phyloP scores from a whole-genome alignment of 1,139 yeast species.

The Entelexis paramagnoliae region DNA sequence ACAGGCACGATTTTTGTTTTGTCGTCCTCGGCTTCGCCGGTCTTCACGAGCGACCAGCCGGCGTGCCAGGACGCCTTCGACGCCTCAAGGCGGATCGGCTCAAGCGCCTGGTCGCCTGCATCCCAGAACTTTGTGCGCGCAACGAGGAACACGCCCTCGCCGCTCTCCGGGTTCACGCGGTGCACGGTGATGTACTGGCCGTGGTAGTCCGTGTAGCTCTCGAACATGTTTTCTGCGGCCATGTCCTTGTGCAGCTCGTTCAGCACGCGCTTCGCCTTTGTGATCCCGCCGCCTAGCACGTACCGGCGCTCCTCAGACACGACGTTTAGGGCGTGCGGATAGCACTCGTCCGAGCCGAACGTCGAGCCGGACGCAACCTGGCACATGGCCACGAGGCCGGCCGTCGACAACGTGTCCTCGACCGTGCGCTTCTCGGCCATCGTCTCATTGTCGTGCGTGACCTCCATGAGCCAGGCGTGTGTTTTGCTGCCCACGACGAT shows the following conservation, averaged over 20 bases:
- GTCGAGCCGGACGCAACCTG: conserved; percentile 92
- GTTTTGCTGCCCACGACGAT: conserved; percentile 39
- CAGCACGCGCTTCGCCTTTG: conserved; percentile 53
- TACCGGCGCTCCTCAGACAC: conserved; percentile 70
- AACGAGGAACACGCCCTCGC: conserved; percentile 78
- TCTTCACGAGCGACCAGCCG: conserved; percentile 21
- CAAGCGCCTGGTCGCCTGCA: conserved; percentile 28
- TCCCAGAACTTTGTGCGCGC: conserved; percentile 68
- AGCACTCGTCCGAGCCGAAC: conserved; percentile 88
- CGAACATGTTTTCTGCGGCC: conserved; percentile 63
- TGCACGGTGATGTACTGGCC: conserved; percentile 88
- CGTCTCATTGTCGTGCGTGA: conserved; percentile 90
- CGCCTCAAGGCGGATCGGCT: conserved; percentile 24
- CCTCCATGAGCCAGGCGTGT: conserved; percentile 93
- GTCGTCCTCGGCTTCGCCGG: conserved; percentile 40
- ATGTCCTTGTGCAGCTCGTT: conserved; percentile 54
- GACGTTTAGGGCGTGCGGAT: conserved; percentile 67
- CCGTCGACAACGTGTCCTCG: conserved; percentile 89
- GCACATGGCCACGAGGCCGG: conserved; percentile 87
- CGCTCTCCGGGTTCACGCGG: conserved; percentile 71
- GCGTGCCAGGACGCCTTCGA: conserved; percentile 18
- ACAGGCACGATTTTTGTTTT: conserved; percentile 42
- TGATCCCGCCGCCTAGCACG: conserved; percentile 58
- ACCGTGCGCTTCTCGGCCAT: conserved; percentile 84
- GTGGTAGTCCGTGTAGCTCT: conserved; percentile 90